Percentiles rank a stretch among this genome's conserved stretches.
phyloP scores from a whole-genome alignment of 345 rosid species.

The Ceriops decandra region DNA sequence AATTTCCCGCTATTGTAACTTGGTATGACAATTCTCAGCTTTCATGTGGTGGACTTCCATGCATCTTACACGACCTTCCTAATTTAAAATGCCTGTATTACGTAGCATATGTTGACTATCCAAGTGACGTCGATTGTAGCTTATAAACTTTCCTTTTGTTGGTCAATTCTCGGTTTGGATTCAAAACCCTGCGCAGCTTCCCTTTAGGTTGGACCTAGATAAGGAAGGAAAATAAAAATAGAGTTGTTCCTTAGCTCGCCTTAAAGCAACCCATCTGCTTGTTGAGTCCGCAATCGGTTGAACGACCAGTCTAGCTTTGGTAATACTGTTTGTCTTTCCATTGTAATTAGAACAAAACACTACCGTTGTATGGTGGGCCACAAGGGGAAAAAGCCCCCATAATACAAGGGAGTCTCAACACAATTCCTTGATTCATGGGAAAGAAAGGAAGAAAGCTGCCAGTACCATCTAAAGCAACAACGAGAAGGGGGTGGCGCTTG shows the following conservation, averaged over 20 bases:
- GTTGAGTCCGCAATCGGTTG: conserved; percentile 12
- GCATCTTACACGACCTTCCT: too few relatives aligned
- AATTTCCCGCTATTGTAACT: too few relatives aligned
- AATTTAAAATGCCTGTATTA: too few relatives aligned
- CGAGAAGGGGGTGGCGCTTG: neutral
- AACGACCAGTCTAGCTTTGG: conserved; percentile 5
- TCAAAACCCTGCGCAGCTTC: neutral
- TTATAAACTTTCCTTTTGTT: neutral
- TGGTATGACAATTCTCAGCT: too few relatives aligned
- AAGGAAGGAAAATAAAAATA: neutral
- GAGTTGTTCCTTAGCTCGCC: neutral
- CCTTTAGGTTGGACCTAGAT: neutral
- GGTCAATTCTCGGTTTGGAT: neutral
- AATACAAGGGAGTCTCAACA: neutral
- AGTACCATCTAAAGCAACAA: neutral
- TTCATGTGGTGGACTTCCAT: too few relatives aligned
- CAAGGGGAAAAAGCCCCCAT: neutral
- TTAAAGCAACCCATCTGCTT: conserved; percentile 10
- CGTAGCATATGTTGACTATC: too few relatives aligned
- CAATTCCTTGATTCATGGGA: conserved; percentile 4
- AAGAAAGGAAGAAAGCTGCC: conserved; percentile 16
- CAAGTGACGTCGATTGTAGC: too few relatives aligned
- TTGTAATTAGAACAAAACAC: neutral
- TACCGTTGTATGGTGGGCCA: conserved; percentile 6
- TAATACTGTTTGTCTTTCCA: neutral